phyloP scores from a whole-genome alignment of 306 rosid species.

The Geum urbanum region DNA sequence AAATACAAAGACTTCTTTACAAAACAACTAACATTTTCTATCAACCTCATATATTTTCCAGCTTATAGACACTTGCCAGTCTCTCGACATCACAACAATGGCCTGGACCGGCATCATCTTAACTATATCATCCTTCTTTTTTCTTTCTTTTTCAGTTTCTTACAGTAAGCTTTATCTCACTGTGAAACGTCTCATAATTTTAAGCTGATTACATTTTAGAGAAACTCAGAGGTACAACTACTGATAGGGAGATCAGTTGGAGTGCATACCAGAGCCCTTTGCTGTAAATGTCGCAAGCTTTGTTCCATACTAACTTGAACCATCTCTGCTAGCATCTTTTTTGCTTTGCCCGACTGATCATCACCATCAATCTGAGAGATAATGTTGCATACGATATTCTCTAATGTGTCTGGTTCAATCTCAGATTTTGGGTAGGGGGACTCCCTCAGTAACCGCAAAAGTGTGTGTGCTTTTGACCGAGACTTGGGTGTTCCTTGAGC shows the following conservation, averaged over 20 bases:
- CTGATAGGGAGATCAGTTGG: slow-evolving; percentile 73
- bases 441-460: slow-evolving; percentile 67
- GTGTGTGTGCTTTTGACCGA: slow-evolving; percentile 69
- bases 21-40: slow-evolving; percentile 33
- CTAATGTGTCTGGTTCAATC: slow-evolving; percentile 76
- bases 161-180: slow-evolving; percentile 40
- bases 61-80: slow-evolving; percentile 63
- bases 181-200: slow-evolving; percentile 23
- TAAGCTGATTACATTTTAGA: slow-evolving; percentile 45
- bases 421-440: slow-evolving; percentile 85
- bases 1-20: slow-evolving; percentile 49
- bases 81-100: slow-evolving; percentile 60
- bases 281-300: slow-evolving; percentile 88
- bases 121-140: slow-evolving; percentile 20
- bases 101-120: slow-evolving; percentile 92
- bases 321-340: slow-evolving; percentile 97
- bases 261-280: slow-evolving; percentile 87
- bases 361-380: slow-evolving; percentile 90
- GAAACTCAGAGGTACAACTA: slow-evolving; percentile 73
- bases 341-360: slow-evolving; percentile 81
- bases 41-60: slow-evolving; percentile 29
- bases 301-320: slow-evolving; percentile 99
- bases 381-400: slow-evolving; percentile 87
- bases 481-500: slow-evolving; percentile 96
- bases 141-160: not conserved